Percentiles rank a stretch among this genome's conserved stretches.
Evolutionary conservation across 2,329 filamentous ascomycete genomes (phyloP).

Genomic region (Epichloe gansuensis): DNA sequence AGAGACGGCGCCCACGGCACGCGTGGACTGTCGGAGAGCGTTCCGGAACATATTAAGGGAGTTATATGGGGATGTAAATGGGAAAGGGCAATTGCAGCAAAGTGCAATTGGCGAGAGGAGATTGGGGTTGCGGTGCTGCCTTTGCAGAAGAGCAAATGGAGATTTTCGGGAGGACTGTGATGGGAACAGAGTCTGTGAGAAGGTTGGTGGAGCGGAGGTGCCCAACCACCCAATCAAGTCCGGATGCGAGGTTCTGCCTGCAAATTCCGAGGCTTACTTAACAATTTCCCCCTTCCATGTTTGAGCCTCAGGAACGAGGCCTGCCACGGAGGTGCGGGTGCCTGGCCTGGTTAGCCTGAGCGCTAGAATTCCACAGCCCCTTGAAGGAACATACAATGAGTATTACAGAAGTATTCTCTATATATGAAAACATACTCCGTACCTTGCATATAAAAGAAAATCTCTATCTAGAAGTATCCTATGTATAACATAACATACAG

Average conservation of each 20-base stretch:
- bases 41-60: slow-evolving; percentile 81
- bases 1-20: slow-evolving; percentile 88
- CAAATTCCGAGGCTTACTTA: slow-evolving; percentile 26
- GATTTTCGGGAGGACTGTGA: slow-evolving; percentile 31
- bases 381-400: too few relatives aligned
- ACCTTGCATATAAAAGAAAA: too few relatives aligned
- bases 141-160: slow-evolving; percentile 33
- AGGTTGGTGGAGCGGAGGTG: slow-evolving; percentile 26
- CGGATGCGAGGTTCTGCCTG: slow-evolving; percentile 26
- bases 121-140: slow-evolving; percentile 40
- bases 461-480: too few relatives aligned
- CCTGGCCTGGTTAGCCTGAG: not conserved
- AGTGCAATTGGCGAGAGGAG: slow-evolving; percentile 52
- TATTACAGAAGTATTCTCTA: too few relatives aligned
- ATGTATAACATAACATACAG: too few relatives aligned
- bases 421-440: too few relatives aligned
- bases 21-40: slow-evolving; percentile 93
- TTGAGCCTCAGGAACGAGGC: slow-evolving; percentile 8
- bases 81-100: slow-evolving; percentile 50
- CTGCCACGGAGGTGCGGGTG: not conserved
- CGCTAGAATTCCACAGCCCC: not conserved
- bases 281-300: slow-evolving; percentile 21
- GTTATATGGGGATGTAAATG: slow-evolving; percentile 38
- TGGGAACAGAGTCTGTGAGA: slow-evolving; percentile 31
- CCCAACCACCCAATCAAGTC: slow-evolving; percentile 22